A percentile compares a stretch with the other conserved stretches of the same genome.
Evolutionary conservation across 2,329 filamentous ascomycete species (phyloP).

Genomic region (Hymenoscyphus scutula): DNA sequence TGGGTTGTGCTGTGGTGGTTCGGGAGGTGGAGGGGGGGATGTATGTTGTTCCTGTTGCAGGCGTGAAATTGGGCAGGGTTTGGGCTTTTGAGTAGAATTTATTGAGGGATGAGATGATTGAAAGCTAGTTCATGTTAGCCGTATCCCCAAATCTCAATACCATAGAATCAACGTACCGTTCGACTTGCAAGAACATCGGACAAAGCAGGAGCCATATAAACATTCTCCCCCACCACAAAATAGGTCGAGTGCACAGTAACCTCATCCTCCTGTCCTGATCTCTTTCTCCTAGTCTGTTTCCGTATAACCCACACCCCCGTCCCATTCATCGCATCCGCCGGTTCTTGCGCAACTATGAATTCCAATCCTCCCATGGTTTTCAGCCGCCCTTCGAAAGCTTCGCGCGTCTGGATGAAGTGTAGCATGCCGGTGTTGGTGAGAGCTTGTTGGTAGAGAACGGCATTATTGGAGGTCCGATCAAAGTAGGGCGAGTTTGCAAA

Average conservation of each 20-base stretch:
- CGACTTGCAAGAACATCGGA: slow-evolving; percentile 58
- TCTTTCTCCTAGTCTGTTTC: slow-evolving; percentile 63
- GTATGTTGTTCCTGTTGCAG: slow-evolving; percentile 47
- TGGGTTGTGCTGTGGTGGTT: slow-evolving; percentile 24
- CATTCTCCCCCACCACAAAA: slow-evolving; percentile 63
- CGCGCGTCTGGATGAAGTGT: slow-evolving; percentile 57
- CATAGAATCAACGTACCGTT: slow-evolving; percentile 46
- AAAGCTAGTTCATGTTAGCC: slow-evolving; percentile 18
- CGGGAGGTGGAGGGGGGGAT: slow-evolving; percentile 25
- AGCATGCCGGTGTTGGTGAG: slow-evolving; percentile 59
- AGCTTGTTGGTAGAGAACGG: slow-evolving; percentile 59
- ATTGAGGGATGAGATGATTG: slow-evolving; percentile 33
- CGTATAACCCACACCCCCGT: slow-evolving; percentile 69
- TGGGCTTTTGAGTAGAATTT: slow-evolving; percentile 36
- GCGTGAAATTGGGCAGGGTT: slow-evolving; percentile 45
- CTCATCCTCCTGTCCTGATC: slow-evolving; percentile 54
- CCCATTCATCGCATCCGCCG: slow-evolving; percentile 58
- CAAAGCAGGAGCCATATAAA: slow-evolving; percentile 64
- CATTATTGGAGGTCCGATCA: slow-evolving; percentile 66
- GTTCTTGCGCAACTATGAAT: slow-evolving; percentile 64
- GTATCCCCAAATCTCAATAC: slow-evolving; percentile 7
- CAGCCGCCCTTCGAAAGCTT: slow-evolving; percentile 61
- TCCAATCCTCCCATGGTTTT: slow-evolving; percentile 65
- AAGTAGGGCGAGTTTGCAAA: slow-evolving; percentile 67
- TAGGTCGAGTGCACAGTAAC: slow-evolving; percentile 59